phyloP scores from a whole-genome alignment of 345 rosid species.

The Brassica incana region DNA sequence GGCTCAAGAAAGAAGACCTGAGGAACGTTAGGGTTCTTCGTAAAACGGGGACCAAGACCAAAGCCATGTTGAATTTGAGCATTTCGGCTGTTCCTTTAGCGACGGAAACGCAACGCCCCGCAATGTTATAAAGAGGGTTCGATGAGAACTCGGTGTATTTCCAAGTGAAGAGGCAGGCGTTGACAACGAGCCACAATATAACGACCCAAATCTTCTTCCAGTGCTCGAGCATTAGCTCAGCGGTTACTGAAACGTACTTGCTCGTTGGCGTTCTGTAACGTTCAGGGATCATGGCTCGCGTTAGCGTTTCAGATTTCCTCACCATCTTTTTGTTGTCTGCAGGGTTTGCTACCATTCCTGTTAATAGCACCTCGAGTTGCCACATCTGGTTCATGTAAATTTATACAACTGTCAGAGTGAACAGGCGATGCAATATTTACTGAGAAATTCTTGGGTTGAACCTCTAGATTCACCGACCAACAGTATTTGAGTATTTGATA shows the following conservation, averaged over 20 bases:
- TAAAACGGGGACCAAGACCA: constrained; percentile 76
- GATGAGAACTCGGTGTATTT: constrained; percentile 43
- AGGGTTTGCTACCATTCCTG: constrained; percentile 66
- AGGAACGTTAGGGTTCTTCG: constrained; percentile 66
- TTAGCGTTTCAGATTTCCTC: constrained; percentile 41
- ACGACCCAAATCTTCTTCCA: constrained; percentile 72
- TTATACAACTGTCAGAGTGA: constrained; percentile 3
- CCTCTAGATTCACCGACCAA: too few relatives aligned
- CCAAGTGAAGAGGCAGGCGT: constrained; percentile 50
- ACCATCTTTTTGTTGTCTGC: constrained; percentile 10
- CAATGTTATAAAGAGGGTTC: constrained; percentile 48
- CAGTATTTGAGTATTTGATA: too few relatives aligned
- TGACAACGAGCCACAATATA: constrained; percentile 47
- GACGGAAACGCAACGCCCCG: constrained; percentile 66
- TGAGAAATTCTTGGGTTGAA: too few relatives aligned
- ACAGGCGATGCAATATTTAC: not conserved
- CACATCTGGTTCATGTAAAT: constrained; percentile 58
- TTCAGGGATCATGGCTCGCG: constrained; percentile 80
- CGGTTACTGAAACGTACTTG: constrained; percentile 44
- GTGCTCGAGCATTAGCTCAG: constrained; percentile 56
- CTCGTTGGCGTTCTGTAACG: constrained; percentile 61
- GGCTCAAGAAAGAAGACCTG: constrained; percentile 57
- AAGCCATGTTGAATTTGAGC: constrained; percentile 82
- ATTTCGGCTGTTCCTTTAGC: constrained; percentile 86
- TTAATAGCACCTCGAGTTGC: constrained; percentile 79